Conservation (phyloP, 306 rosid species). For the Glycine tomentella region DNA sequence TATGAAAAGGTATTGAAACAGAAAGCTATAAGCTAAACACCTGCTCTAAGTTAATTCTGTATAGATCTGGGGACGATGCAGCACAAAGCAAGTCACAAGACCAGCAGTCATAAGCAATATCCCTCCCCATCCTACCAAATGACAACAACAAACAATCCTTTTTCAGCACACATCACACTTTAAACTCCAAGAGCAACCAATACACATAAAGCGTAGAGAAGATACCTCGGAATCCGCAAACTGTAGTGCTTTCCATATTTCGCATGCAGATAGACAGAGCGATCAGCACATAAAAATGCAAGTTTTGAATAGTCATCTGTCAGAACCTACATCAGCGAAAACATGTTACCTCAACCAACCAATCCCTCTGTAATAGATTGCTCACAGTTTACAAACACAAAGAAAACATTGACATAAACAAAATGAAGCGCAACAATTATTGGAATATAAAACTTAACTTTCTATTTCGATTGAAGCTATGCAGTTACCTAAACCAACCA, state of each 20-base stretch:
- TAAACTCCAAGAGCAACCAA: conserved; percentile 36
- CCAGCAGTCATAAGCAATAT: conserved; percentile 83
- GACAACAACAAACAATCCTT: conserved; percentile 29
- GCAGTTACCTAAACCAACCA: conserved; percentile 3
- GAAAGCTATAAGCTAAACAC: conserved; percentile 50
- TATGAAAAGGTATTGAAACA: neutral
- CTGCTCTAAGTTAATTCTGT: conserved; percentile 93
- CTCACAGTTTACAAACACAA: neutral
- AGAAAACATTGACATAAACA: neutral
- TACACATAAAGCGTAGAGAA: conserved; percentile 41
- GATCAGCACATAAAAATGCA: conserved; percentile 94
- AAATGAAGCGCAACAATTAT: neutral
- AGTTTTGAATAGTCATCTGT: conserved; percentile 89
- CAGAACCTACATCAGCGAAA: conserved; percentile 64
- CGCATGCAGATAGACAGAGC: conserved; percentile 81
- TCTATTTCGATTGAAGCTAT: neutral
- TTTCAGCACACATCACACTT: conserved; percentile 7
- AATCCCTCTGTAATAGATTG: neutral
- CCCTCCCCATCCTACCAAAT: conserved; percentile 90
- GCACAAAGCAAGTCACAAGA: conserved; percentile 98
- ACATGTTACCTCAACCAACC: conserved; percentile 22
- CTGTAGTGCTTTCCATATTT: conserved; percentile 91
- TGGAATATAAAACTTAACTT: neutral
- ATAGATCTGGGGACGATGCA: conserved; percentile 90
- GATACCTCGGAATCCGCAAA: conserved; percentile 91